Evolutionary conservation across 768 basidiomycete genomes (phyloP).

Genomic region (Mycena belliarum): DNA sequence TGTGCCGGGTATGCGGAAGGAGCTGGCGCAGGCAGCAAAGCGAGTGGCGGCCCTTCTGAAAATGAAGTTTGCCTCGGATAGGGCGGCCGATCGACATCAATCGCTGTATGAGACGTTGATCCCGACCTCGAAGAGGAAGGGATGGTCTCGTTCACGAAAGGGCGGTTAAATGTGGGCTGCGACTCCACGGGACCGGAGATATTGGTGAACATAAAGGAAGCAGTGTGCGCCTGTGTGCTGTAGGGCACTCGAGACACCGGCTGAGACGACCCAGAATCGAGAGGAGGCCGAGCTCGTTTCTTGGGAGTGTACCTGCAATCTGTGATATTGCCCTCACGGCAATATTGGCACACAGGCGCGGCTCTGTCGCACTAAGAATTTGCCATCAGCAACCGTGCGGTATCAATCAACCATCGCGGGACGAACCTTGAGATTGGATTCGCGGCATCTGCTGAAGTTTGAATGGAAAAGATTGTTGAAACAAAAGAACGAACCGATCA

Average conservation of each 20-base stretch:
- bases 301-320: slow-evolving; percentile 77
- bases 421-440: slow-evolving; percentile 64
- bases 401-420: neutral
- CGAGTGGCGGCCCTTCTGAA: slow-evolving; percentile 24
- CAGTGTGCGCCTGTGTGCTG: slow-evolving; percentile 20
- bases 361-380: slow-evolving; percentile 65
- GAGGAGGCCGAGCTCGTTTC: slow-evolving; percentile 57
- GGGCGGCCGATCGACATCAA: slow-evolving; percentile 10
- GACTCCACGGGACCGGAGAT: slow-evolving; percentile 16
- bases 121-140: slow-evolving; percentile 1
- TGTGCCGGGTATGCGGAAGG: slow-evolving; percentile 23
- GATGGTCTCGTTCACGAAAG: slow-evolving; percentile 17
- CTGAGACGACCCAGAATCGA: slow-evolving; percentile 23
- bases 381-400: neutral
- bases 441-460: slow-evolving; percentile 44
- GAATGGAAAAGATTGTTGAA: neutral
- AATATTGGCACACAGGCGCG: slow-evolving; percentile 71
- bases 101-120: neutral
- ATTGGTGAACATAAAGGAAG: slow-evolving; percentile 25
- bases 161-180: slow-evolving; percentile 3
- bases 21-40: slow-evolving; percentile 26
- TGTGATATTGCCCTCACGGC: slow-evolving; percentile 49
- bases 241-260: slow-evolving; percentile 17
- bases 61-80: slow-evolving; percentile 9
- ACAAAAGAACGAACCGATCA: slow-evolving; percentile 40